Conservation (phyloP, 83 land plant genomes). For the Thuja plicata region DNA sequence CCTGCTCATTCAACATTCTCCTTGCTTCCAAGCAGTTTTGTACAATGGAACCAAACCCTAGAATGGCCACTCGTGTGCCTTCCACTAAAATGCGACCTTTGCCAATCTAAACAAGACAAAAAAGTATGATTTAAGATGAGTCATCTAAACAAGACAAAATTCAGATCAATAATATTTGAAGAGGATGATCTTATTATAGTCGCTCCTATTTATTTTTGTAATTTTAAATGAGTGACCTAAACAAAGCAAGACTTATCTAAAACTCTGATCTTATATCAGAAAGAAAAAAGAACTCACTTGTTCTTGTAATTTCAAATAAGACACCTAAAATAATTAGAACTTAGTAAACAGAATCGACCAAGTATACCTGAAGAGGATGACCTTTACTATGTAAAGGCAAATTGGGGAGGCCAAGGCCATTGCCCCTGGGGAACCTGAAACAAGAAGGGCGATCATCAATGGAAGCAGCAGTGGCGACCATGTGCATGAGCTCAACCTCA, state of each 20-base stretch:
- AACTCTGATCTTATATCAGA: no score
- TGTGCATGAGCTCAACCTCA: constrained; percentile 52
- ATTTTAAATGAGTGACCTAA: no score
- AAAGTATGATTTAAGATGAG: no score
- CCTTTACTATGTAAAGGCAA: constrained; percentile 32
- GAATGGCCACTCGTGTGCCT: constrained; percentile 37
- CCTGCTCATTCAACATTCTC: constrained; percentile 11
- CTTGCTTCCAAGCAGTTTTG: constrained; percentile 40
- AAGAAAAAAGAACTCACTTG: no score
- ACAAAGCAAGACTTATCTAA: no score
- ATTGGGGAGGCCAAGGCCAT: constrained; percentile 35
- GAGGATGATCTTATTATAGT: no score
- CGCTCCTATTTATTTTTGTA: no score
- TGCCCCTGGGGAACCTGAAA: constrained; percentile 46
- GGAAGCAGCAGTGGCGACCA: constrained; percentile 56
- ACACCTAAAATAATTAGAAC: no score
- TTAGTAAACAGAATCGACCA: no score
- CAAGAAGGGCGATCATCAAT: constrained; percentile 52
- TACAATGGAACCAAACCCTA: constrained; percentile 41
- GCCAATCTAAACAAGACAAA: constrained; percentile 48
- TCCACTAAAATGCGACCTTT: constrained; percentile 33
- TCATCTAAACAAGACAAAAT: no score
- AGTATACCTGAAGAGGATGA: background rate
- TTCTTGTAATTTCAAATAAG: no score
- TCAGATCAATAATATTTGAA: no score